Evolutionary conservation across 495 filamentous ascomycete species (phyloP).

Genomic region (Aspergillus haitiensis): DNA sequence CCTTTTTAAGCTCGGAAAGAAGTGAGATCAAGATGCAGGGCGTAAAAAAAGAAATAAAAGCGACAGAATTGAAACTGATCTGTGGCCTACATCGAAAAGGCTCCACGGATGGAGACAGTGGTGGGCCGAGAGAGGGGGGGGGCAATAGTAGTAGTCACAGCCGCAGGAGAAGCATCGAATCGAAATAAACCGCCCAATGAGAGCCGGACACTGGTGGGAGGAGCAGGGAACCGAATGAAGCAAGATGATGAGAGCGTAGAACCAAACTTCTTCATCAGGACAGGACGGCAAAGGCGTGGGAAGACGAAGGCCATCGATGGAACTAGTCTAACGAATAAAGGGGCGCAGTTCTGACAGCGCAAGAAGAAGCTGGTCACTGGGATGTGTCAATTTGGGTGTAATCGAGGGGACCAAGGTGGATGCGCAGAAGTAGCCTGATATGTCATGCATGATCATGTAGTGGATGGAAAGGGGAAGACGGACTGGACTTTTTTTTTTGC

Average conservation of each 20-base stretch:
- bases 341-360: slow-evolving; percentile 15
- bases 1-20: slow-evolving; percentile 5
- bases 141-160: slow-evolving; percentile 18
- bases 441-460: slow-evolving; percentile 29
- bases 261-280: slow-evolving; percentile 20
- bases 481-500: slow-evolving; percentile 10
- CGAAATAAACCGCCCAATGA: slow-evolving; percentile 7
- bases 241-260: background rate
- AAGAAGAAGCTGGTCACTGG: slow-evolving; percentile 14
- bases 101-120: slow-evolving; percentile 11
- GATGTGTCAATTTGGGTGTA: slow-evolving; percentile 28
- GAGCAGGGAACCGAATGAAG: slow-evolving; percentile 3
- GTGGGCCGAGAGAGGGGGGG: slow-evolving; percentile 2
- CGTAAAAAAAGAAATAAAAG: slow-evolving; percentile 7
- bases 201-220: background rate
- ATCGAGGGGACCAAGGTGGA: slow-evolving; percentile 16
- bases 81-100: slow-evolving; percentile 16
- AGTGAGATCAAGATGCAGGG: background rate
- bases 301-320: slow-evolving; percentile 16
- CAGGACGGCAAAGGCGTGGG: slow-evolving; percentile 14
- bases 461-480: slow-evolving; percentile 15
- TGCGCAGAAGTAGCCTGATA: slow-evolving; percentile 25
- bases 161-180: background rate
- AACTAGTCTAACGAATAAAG: slow-evolving; percentile 25
- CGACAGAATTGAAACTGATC: slow-evolving; percentile 11